Evolutionary conservation across 2,329 filamentous ascomycete species (phyloP), one percentile per base, ranked within the genome.

Genomic region (Ceratocystis smalleyi): DNA sequence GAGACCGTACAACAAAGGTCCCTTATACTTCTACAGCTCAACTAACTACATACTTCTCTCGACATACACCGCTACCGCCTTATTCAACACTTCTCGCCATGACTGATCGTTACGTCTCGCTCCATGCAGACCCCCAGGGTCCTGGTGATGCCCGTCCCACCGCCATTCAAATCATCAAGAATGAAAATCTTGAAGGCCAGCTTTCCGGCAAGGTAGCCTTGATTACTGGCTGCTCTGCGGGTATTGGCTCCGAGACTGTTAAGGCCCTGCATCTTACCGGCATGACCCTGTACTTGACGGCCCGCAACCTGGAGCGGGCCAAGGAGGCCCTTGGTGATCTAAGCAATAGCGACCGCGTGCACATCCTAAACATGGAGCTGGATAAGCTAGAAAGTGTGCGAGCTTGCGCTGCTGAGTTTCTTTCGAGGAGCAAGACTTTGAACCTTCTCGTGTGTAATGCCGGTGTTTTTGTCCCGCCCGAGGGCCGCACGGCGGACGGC

Each of bases 381-480:
- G 70, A 71, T 2, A 73, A 70, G 27, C 72, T 74, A 60, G 69
- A 69, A 12, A 69, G 72, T 0, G 74, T 77, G 24, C 72, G 74
- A n/a, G 67, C 69, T 2, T 73, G 74, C 0, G 76, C 75, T 0
- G 67, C 69, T 0, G 73, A 74, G 1, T 74, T 77, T 1, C 67
- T 67, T 35, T 47, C 55, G 8, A 66, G 67, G 65, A 59, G 22
- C 12, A 62, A 64, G 54, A 67, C 69, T 4, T 69, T 74, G 1
- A 68, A 69, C 2, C 74, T 74, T 69, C 64, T 69, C 5, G 72
- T 79, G 32, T 77, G 77, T 67, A 79, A 76, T 62, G 78, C 78
- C 0, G 77, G 72, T 12, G 68, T 78, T 40, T 77, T 76, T 72
- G 73, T 69, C n/a, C 67, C 67, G 10, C 70, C 74, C 3, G 54